Base-by-base conservation (phyloP, 495 filamentous ascomycete genomes). In the Lindgomyces ingoldianus region DNA sequence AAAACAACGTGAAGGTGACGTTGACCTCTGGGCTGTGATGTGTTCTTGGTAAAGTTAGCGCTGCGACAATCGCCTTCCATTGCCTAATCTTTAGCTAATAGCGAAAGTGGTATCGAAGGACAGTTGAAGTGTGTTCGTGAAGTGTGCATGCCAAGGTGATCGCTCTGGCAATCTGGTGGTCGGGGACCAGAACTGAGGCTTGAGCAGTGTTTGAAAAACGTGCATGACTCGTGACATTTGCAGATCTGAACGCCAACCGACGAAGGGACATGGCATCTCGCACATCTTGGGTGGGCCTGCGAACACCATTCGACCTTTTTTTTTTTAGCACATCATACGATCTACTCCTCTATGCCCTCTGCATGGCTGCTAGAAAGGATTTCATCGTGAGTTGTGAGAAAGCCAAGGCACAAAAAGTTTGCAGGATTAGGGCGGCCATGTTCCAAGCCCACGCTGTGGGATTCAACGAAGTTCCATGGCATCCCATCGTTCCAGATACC, bases 401-500 rank as follows among this genome's bases (percentile, higher is more conserved):
- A 18, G 42, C 3, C 22, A n/a, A 12, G 3, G 39, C 41, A 6
- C 41, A 19, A 29, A 30, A 59, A 18, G 9, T 30, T 52, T 16
- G 11, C 36, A 56, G 2, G 52, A 26, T 12, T 21, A 4, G 25
- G 44, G 3, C n/a, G 44, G 10, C 18, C 39, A 45, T 12, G 25
- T 19, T 41, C 57, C 26, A 29, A 26, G 19, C 11, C 58, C 29
- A 46, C 39, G 33, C 22, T 46, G 48, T 52, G 48, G 58, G 44
- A 39, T 46, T 45, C 25, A 25, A 53, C 46, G 6, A 21, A 44
- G 54, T 9, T 60, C 27, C 3, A 19, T 29, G 11, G 39, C 6
- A 27, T 52, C 21, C 36, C 21, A 29, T 33, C 21, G 46, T 61
- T 45, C 58, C 58, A 61, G 48, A 45, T 61, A 61, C 58, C 58